Conservation (phyloP, 2,329 filamentous ascomycete species). For the Pseudogymnoascus verrucosus region DNA sequence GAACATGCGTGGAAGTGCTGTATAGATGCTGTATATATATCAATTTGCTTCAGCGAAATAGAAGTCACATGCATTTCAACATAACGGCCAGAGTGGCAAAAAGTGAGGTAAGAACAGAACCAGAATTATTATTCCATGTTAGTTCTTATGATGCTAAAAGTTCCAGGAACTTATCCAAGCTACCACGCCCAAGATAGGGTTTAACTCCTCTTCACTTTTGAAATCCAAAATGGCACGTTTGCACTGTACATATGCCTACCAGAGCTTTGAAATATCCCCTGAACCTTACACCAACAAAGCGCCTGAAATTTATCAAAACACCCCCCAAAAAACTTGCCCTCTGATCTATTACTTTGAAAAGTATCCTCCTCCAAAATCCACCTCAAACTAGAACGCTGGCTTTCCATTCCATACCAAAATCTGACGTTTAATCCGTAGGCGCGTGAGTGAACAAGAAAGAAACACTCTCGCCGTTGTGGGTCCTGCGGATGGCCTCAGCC, state of each 20-base stretch:
- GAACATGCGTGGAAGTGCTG: neutral
- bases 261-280: slow-evolving; percentile 3
- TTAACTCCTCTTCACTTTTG: neutral
- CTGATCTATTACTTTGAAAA: neutral
- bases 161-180: neutral
- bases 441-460: slow-evolving; percentile 63
- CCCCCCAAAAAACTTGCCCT: neutral
- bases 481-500: slow-evolving; percentile 62
- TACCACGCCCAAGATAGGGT: neutral
- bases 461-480: slow-evolving; percentile 60
- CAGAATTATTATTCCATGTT: neutral
- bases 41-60: neutral
- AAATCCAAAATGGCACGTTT: slow-evolving; percentile 4
- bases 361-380: neutral
- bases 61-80: neutral
- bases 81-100: neutral
- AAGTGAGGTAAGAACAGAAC: neutral
- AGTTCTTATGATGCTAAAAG: neutral
- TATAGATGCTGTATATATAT: neutral
- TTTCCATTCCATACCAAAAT: neutral
- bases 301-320: slow-evolving; percentile 5
- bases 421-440: slow-evolving; percentile 36
- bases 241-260: slow-evolving; percentile 2
- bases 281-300: slow-evolving; percentile 6
- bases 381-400: neutral